Conservation (phyloP, 129 eudicot genomes). For the Smallanthus sonchifolius region DNA sequence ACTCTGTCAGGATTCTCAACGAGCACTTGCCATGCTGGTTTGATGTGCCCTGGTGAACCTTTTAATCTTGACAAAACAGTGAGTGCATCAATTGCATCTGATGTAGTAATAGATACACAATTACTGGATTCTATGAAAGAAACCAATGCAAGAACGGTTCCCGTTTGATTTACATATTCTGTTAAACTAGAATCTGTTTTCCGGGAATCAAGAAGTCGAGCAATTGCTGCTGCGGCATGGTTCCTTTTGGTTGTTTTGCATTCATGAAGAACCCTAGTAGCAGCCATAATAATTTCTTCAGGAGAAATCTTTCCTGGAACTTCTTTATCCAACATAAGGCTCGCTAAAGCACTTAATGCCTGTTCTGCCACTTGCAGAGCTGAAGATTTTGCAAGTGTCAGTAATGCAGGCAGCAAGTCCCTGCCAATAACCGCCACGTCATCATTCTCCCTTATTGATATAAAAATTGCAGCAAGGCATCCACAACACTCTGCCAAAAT, state of each 20-base stretch:
- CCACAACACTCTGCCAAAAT: constrained; percentile 66
- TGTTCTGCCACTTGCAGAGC: constrained; percentile 83
- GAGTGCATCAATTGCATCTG: constrained; percentile 89
- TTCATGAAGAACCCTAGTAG: constrained; percentile 84
- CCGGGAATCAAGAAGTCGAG: constrained; percentile 74
- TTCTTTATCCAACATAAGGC: constrained; percentile 71
- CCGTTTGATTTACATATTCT: constrained; percentile 66
- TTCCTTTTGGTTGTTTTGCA: constrained; percentile 60
- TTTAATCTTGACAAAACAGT: constrained; percentile 63
- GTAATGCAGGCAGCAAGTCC: constrained; percentile 57
- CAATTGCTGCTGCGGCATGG: constrained; percentile 92
- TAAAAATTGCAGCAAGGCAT: constrained; percentile 86
- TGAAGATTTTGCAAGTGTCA: constrained; percentile 68
- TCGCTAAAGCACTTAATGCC: constrained; percentile 85
- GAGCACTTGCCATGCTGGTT: constrained; percentile 84
- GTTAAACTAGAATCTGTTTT: constrained; percentile 52
- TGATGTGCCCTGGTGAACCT: constrained; percentile 48
- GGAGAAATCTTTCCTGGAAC: constrained; percentile 60
- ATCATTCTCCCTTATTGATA: constrained; percentile 71
- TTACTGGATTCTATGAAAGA: constrained; percentile 67
- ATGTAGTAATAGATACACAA: constrained; percentile 49
- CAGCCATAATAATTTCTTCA: constrained; percentile 73
- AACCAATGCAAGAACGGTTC: constrained; percentile 86
- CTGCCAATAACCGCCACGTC: constrained; percentile 77
- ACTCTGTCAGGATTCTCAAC: constrained; percentile 75